These are phyloP conservation scores for Torrubiellomyces zombiae DNA, from an alignment of 2,329 filamentous ascomycete genomes.

Conservation along the genomic window DNA sequence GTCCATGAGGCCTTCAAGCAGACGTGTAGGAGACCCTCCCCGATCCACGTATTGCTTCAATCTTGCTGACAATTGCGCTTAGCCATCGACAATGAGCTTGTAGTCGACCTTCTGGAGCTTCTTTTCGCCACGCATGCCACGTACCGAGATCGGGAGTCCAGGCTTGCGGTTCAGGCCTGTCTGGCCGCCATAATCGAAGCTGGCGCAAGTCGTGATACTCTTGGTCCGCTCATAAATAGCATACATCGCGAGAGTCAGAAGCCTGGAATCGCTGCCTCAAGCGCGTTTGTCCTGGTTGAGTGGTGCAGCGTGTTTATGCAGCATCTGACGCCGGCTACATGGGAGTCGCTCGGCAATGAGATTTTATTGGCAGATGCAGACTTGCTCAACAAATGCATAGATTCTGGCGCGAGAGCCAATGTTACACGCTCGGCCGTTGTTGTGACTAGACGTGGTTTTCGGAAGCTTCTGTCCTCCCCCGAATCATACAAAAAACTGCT, in stretches of 20 bases:
- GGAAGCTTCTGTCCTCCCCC: slow-evolving; percentile 49
- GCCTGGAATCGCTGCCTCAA: slow-evolving; percentile 57
- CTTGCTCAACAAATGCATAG: slow-evolving; percentile 62
- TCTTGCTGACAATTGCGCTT: slow-evolving; percentile 8
- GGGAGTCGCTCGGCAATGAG: slow-evolving; percentile 47
- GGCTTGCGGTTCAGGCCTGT: slow-evolving; percentile 69
- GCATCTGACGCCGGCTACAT: slow-evolving; percentile 44
- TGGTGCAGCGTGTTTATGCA: slow-evolving; percentile 76
- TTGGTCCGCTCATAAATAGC: slow-evolving; percentile 48
- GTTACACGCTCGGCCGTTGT: slow-evolving; percentile 60
- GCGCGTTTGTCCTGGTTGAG: slow-evolving; percentile 76
- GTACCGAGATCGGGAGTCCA: slow-evolving; percentile 73
- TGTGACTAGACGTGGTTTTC: slow-evolving; percentile 62
- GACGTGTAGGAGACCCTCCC: slow-evolving; percentile 26
- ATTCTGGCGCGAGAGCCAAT: slow-evolving; percentile 42
- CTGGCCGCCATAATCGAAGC: slow-evolving; percentile 49
- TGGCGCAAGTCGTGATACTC: slow-evolving; percentile 32
- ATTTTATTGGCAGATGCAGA: slow-evolving; percentile 54
- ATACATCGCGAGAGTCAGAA: slow-evolving; percentile 62
- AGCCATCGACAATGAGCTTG: slow-evolving; percentile 30
- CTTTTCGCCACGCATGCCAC: slow-evolving; percentile 78
- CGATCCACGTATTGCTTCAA: slow-evolving; percentile 1
- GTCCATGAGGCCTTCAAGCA: slow-evolving; percentile 40
- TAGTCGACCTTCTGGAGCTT: slow-evolving; percentile 44
- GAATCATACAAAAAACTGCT: slow-evolving; percentile 43